phyloP scores from a whole-genome alignment of 2,329 filamentous ascomycete species.

The Alternaria sp. region DNA sequence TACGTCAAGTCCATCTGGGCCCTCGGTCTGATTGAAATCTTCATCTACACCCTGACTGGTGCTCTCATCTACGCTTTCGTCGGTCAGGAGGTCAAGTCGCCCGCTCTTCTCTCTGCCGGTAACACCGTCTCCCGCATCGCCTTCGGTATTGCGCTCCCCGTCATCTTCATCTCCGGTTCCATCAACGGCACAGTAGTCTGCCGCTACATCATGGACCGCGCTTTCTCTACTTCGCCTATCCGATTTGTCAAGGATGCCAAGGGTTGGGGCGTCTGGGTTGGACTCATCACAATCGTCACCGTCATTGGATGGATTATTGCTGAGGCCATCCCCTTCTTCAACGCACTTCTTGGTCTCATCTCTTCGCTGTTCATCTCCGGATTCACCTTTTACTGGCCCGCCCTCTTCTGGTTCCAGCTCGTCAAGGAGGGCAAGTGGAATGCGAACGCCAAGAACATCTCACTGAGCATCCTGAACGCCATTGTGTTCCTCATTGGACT shows the following conservation, averaged over 20 bases:
- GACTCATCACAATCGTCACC: constrained; percentile 65
- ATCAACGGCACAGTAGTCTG: constrained; percentile 74
- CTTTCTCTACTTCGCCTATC: constrained; percentile 64
- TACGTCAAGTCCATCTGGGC: constrained; percentile 66
- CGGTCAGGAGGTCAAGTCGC: constrained; percentile 67
- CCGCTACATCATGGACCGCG: constrained; percentile 71
- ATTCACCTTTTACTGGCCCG: constrained; percentile 65
- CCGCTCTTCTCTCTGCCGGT: constrained; percentile 71
- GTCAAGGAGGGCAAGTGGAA: constrained; percentile 58
- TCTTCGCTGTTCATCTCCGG: constrained; percentile 69
- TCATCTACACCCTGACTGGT: constrained; percentile 73
- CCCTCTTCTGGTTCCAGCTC: constrained; percentile 49
- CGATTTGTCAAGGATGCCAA: constrained; percentile 51
- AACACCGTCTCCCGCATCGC: constrained; percentile 69
- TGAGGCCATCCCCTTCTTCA: constrained; percentile 75
- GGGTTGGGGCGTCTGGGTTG: constrained; percentile 65
- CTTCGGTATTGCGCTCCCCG: constrained; percentile 75
- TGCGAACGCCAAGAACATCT: constrained; percentile 44
- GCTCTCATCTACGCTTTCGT: constrained; percentile 74
- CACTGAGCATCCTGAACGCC: constrained; percentile 40
- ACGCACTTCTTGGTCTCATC: constrained; percentile 71
- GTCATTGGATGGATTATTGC: constrained; percentile 73
- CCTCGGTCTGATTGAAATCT: constrained; percentile 65
- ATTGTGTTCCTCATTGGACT: constrained; percentile 44
- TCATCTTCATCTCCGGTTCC: constrained; percentile 75